Conservation (phyloP, 306 rosid species). For the Vigna angularis region DNA sequence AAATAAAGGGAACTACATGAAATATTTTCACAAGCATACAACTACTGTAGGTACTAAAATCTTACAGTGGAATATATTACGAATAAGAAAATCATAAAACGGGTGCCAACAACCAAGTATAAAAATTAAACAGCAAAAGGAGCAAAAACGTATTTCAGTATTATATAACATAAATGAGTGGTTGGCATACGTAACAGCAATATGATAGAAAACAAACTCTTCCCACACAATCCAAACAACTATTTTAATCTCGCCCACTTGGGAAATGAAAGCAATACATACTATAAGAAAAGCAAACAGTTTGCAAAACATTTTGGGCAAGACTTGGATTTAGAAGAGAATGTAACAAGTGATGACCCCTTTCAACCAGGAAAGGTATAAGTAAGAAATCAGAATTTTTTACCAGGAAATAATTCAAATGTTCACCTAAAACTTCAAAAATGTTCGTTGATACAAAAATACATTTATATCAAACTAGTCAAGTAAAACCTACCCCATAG, state of each 20-base stretch:
- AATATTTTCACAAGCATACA: constrained; percentile 27
- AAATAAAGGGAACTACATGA: background rate
- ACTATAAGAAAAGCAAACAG: background rate
- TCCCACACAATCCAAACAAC: constrained; percentile 13
- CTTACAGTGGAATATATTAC: constrained; percentile 10
- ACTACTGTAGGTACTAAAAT: constrained; percentile 1
- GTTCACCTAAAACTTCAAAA: background rate
- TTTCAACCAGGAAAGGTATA: constrained; percentile 20
- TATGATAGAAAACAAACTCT: constrained; percentile 33
- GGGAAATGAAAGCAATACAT: constrained; percentile 24
- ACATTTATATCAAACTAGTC: background rate
- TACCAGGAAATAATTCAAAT: constrained; percentile 19
- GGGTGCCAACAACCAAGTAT: background rate
- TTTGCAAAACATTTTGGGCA: constrained; percentile 2
- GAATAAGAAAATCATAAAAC: constrained; percentile 17
- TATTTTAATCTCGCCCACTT: background rate
- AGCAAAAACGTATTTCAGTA: background rate
- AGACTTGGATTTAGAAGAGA: constrained; percentile 9
- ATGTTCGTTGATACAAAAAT: background rate
- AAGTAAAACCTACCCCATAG: constrained; percentile 80
- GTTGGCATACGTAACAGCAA: constrained; percentile 10
- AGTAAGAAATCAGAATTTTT: background rate
- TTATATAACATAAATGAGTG: background rate
- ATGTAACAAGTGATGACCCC: constrained; percentile 1
- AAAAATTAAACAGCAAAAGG: constrained; percentile 19